phyloP scores from a whole-genome alignment of 106 monocot genomes.

The Amphibolis antarctica region DNA sequence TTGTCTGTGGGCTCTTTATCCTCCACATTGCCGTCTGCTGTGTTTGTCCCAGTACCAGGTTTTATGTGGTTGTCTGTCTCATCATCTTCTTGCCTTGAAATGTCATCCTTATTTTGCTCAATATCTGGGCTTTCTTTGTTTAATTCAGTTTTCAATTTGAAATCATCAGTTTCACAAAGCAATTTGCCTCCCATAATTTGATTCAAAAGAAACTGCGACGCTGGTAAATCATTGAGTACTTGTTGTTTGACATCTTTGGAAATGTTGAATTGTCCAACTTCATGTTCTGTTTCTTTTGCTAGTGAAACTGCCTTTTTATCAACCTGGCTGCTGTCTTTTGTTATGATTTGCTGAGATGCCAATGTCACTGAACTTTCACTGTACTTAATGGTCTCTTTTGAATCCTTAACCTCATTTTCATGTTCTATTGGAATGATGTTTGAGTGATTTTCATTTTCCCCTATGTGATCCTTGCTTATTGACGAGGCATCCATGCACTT shows the following conservation, averaged over 20 bases:
- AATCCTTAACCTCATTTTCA: not conserved
- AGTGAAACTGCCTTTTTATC: not conserved
- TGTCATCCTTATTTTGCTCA: not conserved
- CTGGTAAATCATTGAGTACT: not conserved
- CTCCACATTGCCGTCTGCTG: not conserved
- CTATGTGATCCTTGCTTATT: not conserved
- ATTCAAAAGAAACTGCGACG: constrained; percentile 6
- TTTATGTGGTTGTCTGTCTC: not conserved
- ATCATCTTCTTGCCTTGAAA: not conserved
- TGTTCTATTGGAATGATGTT: not conserved
- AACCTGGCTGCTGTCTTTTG: not conserved
- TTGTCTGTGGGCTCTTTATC: not conserved
- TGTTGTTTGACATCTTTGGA: not conserved
- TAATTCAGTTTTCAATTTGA: not conserved
- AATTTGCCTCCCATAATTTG: not conserved
- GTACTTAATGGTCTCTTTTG: not conserved
- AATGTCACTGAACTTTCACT: not conserved
- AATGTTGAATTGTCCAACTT: not conserved
- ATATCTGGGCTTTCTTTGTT: not conserved
- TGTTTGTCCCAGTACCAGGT: not conserved
- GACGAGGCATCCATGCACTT: not conserved
- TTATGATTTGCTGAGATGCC: not conserved
- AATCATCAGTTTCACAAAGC: not conserved
- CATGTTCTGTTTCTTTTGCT: not conserved
- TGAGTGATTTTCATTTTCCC: not conserved